Evolutionary conservation across 2,329 filamentous ascomycete genomes (phyloP), one percentile per base, ranked within the genome.

Genomic region (Cladosporium sp.): DNA sequence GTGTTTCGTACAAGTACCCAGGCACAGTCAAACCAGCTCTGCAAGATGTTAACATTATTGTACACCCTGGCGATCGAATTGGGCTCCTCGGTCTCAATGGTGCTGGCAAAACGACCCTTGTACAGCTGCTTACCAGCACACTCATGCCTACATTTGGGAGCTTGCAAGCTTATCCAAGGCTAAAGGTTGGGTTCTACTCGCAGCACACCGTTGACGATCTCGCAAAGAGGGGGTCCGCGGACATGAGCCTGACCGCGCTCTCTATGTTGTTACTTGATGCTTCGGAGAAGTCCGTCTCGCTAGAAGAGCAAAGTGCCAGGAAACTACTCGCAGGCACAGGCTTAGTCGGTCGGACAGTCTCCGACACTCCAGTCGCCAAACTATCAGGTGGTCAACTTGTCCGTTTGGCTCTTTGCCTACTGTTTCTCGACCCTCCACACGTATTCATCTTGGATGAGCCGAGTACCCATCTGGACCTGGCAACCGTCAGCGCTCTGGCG

Each of bases 381-480:
- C 82, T 96, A 0, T 94, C 91, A 0, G 92, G 92, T 49, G 92
- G 92, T 0, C 92, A 96, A 77, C 84, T 92, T 37, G 68, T 86
- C 5, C 81, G 85, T n/a, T 75, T 87, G 2, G 88, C 89, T 67
- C 80, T 94, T 59, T 90, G 90, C 1, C 84, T 86, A 57, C 78
- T 93, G n/a, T 79, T 94, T 40, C 89, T 88, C 83, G 80, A 80
- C 49, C 81, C 85, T 3, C 91, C 91, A 23, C 91, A 93, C 69
- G 84, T 91, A 65, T 82, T 94, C 2, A 83, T 94, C 6, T 83
- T 94, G 8, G 91, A 94, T 74, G 92, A 92, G 76, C 89, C 92
- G 28, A 95, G 91, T 7, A 94, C 92, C 0, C 92, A 96, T 80
- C 82, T 96, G 49, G 92, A 96, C 75, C 91, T 90, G 68, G 87